Evolutionary conservation across 179 eudicot species (phyloP).

Genomic region (Gypsophila paniculata): DNA sequence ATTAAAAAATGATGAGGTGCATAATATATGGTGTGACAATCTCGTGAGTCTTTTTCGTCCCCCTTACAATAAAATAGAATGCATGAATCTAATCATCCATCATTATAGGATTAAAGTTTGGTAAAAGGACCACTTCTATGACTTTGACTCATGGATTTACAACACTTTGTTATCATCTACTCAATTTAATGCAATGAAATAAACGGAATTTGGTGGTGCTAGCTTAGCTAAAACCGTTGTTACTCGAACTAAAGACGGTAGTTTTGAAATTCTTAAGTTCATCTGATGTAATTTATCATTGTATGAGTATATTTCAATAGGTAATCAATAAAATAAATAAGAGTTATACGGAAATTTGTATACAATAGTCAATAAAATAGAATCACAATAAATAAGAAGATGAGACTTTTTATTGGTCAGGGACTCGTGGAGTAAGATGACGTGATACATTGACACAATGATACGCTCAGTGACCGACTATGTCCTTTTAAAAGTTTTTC

Average conservation of each 20-base stretch:
- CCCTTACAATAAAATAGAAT: conserved; percentile 12
- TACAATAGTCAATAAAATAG: no score
- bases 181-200: background rate
- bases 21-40: conserved; percentile 22
- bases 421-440: no score
- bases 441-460: no score
- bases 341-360: no score
- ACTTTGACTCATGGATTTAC: conserved; percentile 24
- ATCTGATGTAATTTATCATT: no score
- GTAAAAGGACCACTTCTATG: conserved; percentile 33
- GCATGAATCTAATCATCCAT: conserved; percentile 24
- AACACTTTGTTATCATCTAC: conserved; percentile 25
- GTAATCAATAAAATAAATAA: no score
- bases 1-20: conserved; percentile 13
- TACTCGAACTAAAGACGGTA: conserved; percentile 16
- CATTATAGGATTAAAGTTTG: conserved; percentile 35
- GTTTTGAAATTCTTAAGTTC: background rate
- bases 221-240: conserved; percentile 25
- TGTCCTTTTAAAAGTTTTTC: no score
- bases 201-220: no score
- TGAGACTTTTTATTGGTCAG: no score
- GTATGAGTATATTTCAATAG: no score
- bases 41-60: conserved; percentile 18
- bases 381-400: no score
- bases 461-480: no score